Conservation (phyloP, 306 rosid species). For the Mimosa pudica region DNA sequence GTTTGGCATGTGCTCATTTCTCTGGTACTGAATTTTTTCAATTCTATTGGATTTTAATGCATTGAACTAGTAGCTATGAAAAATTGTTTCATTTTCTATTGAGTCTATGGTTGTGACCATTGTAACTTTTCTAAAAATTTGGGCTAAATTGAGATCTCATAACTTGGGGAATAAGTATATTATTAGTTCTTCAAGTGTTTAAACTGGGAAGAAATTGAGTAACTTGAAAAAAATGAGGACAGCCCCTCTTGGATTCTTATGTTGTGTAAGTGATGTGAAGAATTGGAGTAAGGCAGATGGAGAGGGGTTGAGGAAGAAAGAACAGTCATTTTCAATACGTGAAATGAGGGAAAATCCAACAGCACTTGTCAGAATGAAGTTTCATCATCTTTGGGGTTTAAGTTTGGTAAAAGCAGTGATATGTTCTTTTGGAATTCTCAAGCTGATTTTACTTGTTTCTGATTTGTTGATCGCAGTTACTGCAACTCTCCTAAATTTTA, state of each 20-base stretch:
- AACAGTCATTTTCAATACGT: conserved; percentile 13
- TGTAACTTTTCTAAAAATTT: conserved; percentile 19
- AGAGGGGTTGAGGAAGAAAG: conserved; percentile 16
- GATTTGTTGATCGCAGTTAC: conserved; percentile 69
- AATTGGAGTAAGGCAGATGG: conserved; percentile 6
- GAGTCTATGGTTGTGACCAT: conserved; percentile 6
- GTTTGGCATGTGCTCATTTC: conserved; percentile 13
- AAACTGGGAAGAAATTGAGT: background rate
- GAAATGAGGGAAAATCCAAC: background rate
- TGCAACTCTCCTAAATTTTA: conserved; percentile 73
- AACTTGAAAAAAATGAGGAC: conserved; percentile 9
- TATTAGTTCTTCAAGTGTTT: conserved; percentile 5
- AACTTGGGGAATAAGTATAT: background rate
- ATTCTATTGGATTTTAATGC: background rate
- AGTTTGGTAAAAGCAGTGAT: conserved; percentile 21
- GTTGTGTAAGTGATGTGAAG: conserved; percentile 9
- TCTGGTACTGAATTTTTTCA: conserved; percentile 24
- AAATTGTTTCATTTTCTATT: conserved; percentile 18
- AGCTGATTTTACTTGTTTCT: conserved; percentile 33
- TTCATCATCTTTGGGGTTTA: conserved; percentile 25
- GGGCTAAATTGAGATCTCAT: conserved; percentile 19
- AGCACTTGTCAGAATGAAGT: conserved; percentile 1
- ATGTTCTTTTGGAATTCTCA: conserved; percentile 25
- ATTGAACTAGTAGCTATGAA: conserved; percentile 15
- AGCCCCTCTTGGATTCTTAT: conserved; percentile 6